Base-by-base conservation (phyloP, 371 early-diverging fungal species). In the Dinochytrium kinnereticum region DNA sequence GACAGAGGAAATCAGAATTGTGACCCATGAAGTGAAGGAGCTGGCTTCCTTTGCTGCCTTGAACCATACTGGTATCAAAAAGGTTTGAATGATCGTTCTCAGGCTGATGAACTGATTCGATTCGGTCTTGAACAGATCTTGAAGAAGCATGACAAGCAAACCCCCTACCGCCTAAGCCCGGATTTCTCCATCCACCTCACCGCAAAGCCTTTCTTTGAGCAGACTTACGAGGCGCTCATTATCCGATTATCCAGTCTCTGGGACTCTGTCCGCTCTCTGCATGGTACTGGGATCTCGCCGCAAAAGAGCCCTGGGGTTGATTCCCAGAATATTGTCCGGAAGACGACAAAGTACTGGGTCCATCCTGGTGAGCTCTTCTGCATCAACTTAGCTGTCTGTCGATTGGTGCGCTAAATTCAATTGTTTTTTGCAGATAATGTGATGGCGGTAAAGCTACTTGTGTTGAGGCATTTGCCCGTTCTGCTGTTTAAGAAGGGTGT, bases 31-130 rank as follows among this genome's bases (percentile, higher is more conserved):
- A 75, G 91, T 96, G 71, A 93, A 92, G 75, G 91, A 91, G 68
- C 87, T 96, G 68, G 89, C 95, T 15, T 91, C 90, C 77, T 95
- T 89, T 75, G 90, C 95, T 5, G 88, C 94, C 28, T 86, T 96
- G 72, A 96, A 96, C 80, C 93, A 93, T 72, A 92, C 94, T 3
- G 96, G 93, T 21, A 94, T 96, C 69, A 85, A 94, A 68, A 95
- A 94, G 72, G 67, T 68, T 0, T 1, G 59, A n/a, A n/a, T n/a
- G n/a, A n/a, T n/a, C n/a, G n/a, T n/a, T n/a, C n/a, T n/a, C n/a
- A n/a, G n/a, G n/a, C n/a, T n/a, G n/a, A n/a, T n/a, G n/a, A n/a
- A n/a, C n/a, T n/a, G n/a, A n/a, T n/a, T n/a, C n/a, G n/a, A n/a
- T n/a, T n/a, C n/a, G n/a, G 19, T 37, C 37, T 34, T 55, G 19